Evolutionary conservation across 1,284 basidiomycete species (phyloP).

Genomic region (Pyrrhoderma noxium): DNA sequence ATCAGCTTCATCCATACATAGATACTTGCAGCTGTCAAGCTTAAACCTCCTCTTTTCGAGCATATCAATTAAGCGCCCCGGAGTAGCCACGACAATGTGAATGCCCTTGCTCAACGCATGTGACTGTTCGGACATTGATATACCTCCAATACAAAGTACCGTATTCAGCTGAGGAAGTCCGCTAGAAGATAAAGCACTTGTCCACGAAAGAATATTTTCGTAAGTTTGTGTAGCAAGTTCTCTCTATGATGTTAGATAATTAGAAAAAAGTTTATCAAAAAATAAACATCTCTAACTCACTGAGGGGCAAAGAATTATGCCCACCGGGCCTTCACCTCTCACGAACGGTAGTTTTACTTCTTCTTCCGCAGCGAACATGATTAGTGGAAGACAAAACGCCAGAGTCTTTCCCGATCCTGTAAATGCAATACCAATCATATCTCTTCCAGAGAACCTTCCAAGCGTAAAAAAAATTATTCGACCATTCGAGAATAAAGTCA

Average conservation of each 20-base stretch:
- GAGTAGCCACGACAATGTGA: slow-evolving; percentile 96
- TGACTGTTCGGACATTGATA: slow-evolving; percentile 94
- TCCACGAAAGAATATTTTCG: slow-evolving; percentile 88
- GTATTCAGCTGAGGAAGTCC: slow-evolving; percentile 85
- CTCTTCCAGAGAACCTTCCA: slow-evolving; percentile 76
- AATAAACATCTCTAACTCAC: slow-evolving; percentile 22
- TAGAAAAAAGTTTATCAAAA: background rate
- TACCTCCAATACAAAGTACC: slow-evolving; percentile 93
- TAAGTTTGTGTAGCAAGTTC: slow-evolving; percentile 95
- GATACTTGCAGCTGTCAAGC: slow-evolving; percentile 86
- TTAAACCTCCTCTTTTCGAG: slow-evolving; percentile 90
- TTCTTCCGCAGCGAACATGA: slow-evolving; percentile 93
- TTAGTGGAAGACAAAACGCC: slow-evolving; percentile 87
- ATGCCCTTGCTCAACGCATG: slow-evolving; percentile 86
- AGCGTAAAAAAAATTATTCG: background rate
- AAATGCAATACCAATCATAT: slow-evolving; percentile 94
- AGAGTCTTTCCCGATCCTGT: slow-evolving; percentile 92
- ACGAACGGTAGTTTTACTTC: slow-evolving; percentile 86
- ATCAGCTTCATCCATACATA: slow-evolving; percentile 99
- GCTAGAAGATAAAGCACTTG: slow-evolving; percentile 69
- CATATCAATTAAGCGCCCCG: slow-evolving; percentile 94
- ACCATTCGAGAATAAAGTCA: background rate
- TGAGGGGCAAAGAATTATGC: slow-evolving; percentile 91
- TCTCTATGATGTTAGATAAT: slow-evolving; percentile 32
- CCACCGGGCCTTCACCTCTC: slow-evolving; percentile 92